Conservation (phyloP, 1,139 yeast genomes). For the Hyphopichia pseudoburtonii region DNA sequence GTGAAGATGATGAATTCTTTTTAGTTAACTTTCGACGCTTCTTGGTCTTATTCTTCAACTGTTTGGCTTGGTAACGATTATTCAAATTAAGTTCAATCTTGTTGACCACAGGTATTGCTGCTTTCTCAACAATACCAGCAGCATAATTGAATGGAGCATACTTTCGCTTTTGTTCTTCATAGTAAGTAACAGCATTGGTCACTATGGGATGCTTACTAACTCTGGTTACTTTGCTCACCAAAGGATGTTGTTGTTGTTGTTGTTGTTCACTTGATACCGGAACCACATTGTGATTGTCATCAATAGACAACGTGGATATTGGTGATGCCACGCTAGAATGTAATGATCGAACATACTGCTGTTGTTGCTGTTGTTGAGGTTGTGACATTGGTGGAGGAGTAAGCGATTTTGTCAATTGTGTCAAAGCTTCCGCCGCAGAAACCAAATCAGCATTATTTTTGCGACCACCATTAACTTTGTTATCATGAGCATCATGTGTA, state of each 20-base stretch:
- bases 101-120: conserved; percentile 57
- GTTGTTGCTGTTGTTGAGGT: not conserved
- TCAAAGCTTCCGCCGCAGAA: conserved; percentile 44
- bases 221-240: conserved; percentile 44
- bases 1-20: not conserved
- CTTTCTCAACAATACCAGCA: conserved; percentile 65
- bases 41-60: conserved; percentile 17
- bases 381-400: conserved; percentile 4
- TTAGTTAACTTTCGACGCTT: conserved; percentile 21
- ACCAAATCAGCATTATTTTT: conserved; percentile 27
- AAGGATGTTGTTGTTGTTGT: conserved; percentile 32
- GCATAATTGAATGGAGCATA: conserved; percentile 64
- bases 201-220: conserved; percentile 51
- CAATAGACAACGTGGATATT: conserved; percentile 14
- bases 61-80: conserved; percentile 34
- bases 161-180: conserved; percentile 54
- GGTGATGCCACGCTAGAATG: conserved; percentile 14
- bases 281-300: conserved; percentile 12
- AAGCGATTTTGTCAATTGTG: conserved; percentile 27
- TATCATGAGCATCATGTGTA: too few relatives aligned
- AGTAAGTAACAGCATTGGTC: conserved; percentile 58
- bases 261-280: conserved; percentile 5
- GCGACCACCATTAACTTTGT: too few relatives aligned
- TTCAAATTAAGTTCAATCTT: conserved; percentile 49
- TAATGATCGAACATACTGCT: conserved; percentile 11